Base-by-base conservation (phyloP, 306 rosid genomes). In the Begonia fuchsioides region DNA sequence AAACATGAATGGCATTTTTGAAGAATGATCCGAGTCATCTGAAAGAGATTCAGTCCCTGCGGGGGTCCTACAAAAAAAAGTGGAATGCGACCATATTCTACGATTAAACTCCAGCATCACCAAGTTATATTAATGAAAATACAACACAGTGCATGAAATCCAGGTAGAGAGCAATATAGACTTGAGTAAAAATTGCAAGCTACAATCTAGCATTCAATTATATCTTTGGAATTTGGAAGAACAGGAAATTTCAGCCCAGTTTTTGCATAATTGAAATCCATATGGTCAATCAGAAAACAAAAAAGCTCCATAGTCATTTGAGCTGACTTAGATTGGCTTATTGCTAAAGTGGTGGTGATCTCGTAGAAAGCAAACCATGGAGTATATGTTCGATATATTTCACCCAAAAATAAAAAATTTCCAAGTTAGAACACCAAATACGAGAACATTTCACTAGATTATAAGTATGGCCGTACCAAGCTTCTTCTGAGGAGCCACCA, bases 21-120 rank as follows among this genome's bases (percentile, higher is more conserved):
- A 77, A 17, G 68, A 79, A 77, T 49, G 73, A 52, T 70, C 87
- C 6, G 77, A 72, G 57, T 68, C 86, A 41, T 67, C 92, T 1
- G 83, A 85, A 15, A 65, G 47, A 14, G 98, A 81, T 60, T 71
- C 77, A 39, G 80, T 72, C 50, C 72, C 92, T 49, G 60, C 95
- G 2, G 83, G 92, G 59, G 85, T 75, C 98, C 98, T 90, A 58
- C 43, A 46, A 48, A 57, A 43, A 50, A 18, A 58, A 46, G 72
- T 68, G 44, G 59, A 72, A 48, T 17, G 57, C 14, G 51, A 55
- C 49, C 18, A 38, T 47, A 58, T 49, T 48, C 54, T 53, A 70
- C 47, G 43, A 54, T 60, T 57, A 71, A 55, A 60, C 56, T 64
- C 46, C 38, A 65, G 43, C 59, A 39, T 43, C 55, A 48, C 15